Evolutionary conservation across 2,329 filamentous ascomycete species (phyloP).

Genomic region (Polychaeton citri): DNA sequence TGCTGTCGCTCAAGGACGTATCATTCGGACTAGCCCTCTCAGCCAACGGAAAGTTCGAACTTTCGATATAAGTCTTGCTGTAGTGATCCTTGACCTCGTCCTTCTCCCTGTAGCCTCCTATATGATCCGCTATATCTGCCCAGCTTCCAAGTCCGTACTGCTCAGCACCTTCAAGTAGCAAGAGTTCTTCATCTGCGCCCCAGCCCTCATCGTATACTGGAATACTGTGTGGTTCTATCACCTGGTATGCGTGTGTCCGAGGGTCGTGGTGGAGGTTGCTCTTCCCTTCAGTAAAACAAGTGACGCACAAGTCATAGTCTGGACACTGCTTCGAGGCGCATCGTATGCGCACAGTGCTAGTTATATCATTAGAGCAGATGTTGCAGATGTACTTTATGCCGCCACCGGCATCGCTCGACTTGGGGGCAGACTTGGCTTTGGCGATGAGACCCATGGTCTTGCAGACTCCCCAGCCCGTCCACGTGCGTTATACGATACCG

Average conservation of each 20-base stretch:
- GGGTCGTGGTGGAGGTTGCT: constrained; percentile 76
- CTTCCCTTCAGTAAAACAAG: constrained; percentile 78
- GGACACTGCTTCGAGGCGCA: constrained; percentile 73
- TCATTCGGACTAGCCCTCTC: constrained; percentile 74
- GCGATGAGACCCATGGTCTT: constrained; percentile 20
- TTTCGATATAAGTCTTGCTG: constrained; percentile 73
- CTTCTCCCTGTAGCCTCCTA: constrained; percentile 85
- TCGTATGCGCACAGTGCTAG: constrained; percentile 89
- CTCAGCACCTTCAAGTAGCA: constrained; percentile 85
- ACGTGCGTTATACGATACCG: no score
- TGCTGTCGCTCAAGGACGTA: constrained; percentile 60
- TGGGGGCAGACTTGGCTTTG: constrained; percentile 20
- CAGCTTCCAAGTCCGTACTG: constrained; percentile 94
- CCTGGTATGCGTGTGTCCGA: constrained; percentile 71
- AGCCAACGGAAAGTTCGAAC: constrained; percentile 71
- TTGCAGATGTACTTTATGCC: constrained; percentile 86
- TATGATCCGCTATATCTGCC: constrained; percentile 96
- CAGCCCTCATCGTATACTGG: constrained; percentile 91
- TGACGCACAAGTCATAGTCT: constrained; percentile 94
- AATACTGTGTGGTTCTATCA: constrained; percentile 97
- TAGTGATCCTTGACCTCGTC: constrained; percentile 96
- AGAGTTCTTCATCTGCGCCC: constrained; percentile 94
- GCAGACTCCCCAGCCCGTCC: no score
- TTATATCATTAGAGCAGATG: constrained; percentile 91
- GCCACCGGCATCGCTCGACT: constrained; percentile 17